phyloP scores from a whole-genome alignment of 352 stramenopile species.

The Peronospora belbahrii region DNA sequence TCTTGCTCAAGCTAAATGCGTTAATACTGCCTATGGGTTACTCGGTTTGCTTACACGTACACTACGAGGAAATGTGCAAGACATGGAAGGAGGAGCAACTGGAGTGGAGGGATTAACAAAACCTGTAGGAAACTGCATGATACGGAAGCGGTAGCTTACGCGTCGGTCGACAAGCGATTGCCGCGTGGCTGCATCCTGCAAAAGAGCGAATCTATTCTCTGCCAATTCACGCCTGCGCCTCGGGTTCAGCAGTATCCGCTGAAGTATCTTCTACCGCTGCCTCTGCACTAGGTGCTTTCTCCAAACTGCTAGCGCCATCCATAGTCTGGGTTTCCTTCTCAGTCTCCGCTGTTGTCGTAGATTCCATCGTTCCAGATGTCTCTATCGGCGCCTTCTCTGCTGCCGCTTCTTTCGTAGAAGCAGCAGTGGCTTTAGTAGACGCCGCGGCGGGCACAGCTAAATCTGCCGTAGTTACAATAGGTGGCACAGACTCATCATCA shows the following conservation, averaged over 20 bases:
- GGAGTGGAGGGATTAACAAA: conserved; percentile 11
- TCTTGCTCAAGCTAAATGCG: neutral
- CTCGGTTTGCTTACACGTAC: neutral
- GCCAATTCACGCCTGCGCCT: conserved; percentile 34
- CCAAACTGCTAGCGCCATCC: conserved; percentile 21
- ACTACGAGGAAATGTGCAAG: conserved; percentile 1
- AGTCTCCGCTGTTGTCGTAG: conserved; percentile 6
- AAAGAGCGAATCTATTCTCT: conserved; percentile 41
- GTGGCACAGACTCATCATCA: conserved; percentile 21
- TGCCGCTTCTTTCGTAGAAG: conserved; percentile 4
- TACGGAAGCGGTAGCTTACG: conserved; percentile 22
- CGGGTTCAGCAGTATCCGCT: conserved; percentile 21
- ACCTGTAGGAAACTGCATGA: conserved; percentile 28
- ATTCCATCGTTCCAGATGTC: conserved; percentile 8
- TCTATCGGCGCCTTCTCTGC: conserved; percentile 8
- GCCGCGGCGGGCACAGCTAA: conserved; percentile 12
- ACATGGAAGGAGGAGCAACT: neutral
- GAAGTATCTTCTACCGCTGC: conserved; percentile 26
- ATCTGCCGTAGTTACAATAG: conserved; percentile 19
- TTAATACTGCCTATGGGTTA: neutral
- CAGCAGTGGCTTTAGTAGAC: neutral
- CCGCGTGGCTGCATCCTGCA: conserved; percentile 18
- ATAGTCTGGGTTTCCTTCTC: conserved; percentile 17
- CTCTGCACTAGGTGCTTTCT: conserved; percentile 24
- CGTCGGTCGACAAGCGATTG: conserved; percentile 13